Base-by-base conservation (phyloP, 768 basidiomycete genomes). In the Austroboletus eburneus region DNA sequence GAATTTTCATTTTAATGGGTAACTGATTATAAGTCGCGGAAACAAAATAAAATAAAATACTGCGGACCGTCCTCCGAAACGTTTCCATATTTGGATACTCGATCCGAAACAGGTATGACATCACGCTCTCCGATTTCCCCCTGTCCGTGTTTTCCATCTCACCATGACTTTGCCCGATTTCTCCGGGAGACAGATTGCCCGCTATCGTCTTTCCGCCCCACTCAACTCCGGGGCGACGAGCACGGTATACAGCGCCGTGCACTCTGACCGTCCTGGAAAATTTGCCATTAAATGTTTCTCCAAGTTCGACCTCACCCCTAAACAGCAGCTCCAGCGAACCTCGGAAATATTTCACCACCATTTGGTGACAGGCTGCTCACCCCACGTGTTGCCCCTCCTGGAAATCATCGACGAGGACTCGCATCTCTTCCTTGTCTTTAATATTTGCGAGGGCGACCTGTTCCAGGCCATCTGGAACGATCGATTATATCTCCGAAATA, bases 221-320 rank as follows among this genome's bases (percentile, higher is more conserved):
- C 72, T 92, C 46, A 90, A 87, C 42, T 72, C 79, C 39, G 91
- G 91, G 18, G 80, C 85, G 9, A 89, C 86, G 48, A 86, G 87
- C 48, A 77, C 80, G 38, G 87, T 91, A 54, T 90, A 91, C 67
- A 74, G 77, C 43, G 88, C 85, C 23, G 61, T 81, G 41, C 81
- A 87, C 61, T 60, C 66, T 34, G 65, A 69, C 24, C 61, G 54
- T 17, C 57, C 70, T 35, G 61, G 61, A 38, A 75, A 73, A 63
- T 81, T 78, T 54, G 87, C 88, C 40, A 76, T 91, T 66, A 92
- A 92, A 64, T 89, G 87, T 60, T 73, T 91, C 41, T 72, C 77
- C 57, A 80, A 77, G 55, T 67, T 68, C n/a, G 72, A 73, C 13
- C 69, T 77, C 48, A 78, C 80, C 36, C 70, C 76, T 32, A 72